Conservation (phyloP, 2,329 filamentous ascomycete genomes). For the Monilinia laxa region DNA sequence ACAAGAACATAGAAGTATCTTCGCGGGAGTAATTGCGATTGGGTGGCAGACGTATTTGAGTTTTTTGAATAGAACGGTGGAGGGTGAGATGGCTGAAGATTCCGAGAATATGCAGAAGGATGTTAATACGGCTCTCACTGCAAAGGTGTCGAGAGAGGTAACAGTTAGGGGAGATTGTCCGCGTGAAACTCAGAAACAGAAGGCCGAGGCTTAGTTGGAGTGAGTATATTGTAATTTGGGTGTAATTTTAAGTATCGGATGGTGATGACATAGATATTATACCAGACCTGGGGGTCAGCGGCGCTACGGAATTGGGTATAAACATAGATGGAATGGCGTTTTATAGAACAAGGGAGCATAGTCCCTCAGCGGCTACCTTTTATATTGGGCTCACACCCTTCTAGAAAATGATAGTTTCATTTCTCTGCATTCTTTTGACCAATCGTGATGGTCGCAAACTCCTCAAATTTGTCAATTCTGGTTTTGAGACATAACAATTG, state of each 20-base stretch:
- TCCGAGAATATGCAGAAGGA: background rate
- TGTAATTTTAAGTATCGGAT: background rate
- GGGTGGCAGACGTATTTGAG: constrained; percentile 92
- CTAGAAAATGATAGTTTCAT: background rate
- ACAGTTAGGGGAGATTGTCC: background rate
- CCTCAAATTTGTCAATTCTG: background rate
- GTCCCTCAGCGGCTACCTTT: background rate
- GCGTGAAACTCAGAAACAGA: constrained; percentile 9
- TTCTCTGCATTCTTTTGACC: no score
- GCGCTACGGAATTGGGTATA: constrained; percentile 5
- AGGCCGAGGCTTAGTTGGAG: background rate
- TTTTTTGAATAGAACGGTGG: constrained; percentile 73
- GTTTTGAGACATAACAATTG: background rate
- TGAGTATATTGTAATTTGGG: background rate
- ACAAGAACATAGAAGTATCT: constrained; percentile 75
- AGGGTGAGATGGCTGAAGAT: constrained; percentile 47
- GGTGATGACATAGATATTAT: background rate
- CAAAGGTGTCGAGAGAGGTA: constrained; percentile 3
- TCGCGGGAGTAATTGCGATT: constrained; percentile 75
- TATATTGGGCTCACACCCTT: background rate
- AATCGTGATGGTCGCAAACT: background rate
- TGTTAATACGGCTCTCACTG: no score
- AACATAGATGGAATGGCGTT: constrained; percentile 3
- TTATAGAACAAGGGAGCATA: constrained; percentile 1
- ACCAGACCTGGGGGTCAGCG: background rate